These are phyloP conservation scores for Pugionium dolabratum DNA, from an alignment of 345 rosid genomes.

Conservation along the genomic window DNA sequence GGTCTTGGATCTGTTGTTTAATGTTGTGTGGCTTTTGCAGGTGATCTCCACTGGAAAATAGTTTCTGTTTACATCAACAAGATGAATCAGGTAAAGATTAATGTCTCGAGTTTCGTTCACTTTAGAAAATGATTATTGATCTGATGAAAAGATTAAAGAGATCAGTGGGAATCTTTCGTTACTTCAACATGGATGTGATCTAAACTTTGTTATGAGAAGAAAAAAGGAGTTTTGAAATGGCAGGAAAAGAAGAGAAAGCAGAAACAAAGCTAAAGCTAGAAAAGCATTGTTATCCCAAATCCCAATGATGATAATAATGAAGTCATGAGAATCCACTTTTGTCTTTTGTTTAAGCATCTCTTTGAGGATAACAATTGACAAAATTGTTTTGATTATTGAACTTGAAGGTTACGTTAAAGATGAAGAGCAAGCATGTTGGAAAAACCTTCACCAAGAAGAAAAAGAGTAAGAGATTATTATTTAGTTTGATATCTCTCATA, in stretches of 20 bases:
- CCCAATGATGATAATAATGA: slow-evolving; percentile 28
- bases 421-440: slow-evolving; percentile 96
- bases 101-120: slow-evolving; percentile 23
- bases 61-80: slow-evolving; percentile 91
- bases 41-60: slow-evolving; percentile 95
- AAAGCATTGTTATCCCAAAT: slow-evolving; percentile 10
- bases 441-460: slow-evolving; percentile 99
- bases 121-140: slow-evolving; percentile 38
- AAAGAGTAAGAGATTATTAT: slow-evolving; percentile 68
- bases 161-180: slow-evolving; percentile 41
- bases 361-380: not conserved
- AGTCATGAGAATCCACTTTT: slow-evolving; percentile 38
- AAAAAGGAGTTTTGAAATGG: slow-evolving; percentile 23
- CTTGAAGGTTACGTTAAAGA: slow-evolving; percentile 90
- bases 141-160: slow-evolving; percentile 41
- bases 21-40: slow-evolving; percentile 49
- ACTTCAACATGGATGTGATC: slow-evolving; percentile 36
- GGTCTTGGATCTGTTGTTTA: slow-evolving; percentile 17
- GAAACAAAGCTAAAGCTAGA: slow-evolving; percentile 35
- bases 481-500: not conserved
- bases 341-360: slow-evolving; percentile 27
- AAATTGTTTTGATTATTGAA: not conserved
- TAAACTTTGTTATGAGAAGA: slow-evolving; percentile 28
- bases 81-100: slow-evolving; percentile 70
- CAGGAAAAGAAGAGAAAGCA: slow-evolving; percentile 44